A percentile compares a stretch with the other conserved stretches of the same genome.
Conservation (phyloP, 2,329 filamentous ascomycete species). For the Emergomyces orientalis region DNA sequence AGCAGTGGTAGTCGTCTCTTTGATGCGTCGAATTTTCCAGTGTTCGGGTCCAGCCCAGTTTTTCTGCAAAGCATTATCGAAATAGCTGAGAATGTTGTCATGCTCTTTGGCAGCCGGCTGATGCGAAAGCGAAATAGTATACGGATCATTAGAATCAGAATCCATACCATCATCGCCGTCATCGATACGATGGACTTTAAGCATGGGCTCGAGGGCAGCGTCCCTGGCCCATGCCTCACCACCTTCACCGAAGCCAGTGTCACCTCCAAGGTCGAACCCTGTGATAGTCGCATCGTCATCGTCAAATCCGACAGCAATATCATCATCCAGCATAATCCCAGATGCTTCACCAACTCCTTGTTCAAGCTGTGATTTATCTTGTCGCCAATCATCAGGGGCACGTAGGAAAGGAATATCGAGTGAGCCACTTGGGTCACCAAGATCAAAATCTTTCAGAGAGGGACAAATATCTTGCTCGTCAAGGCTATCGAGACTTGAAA, state of each 20-base stretch:
- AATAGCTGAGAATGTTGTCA: conserved; percentile 95
- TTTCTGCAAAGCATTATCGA: conserved; percentile 91
- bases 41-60: conserved; percentile 98
- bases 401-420: conserved; percentile 89
- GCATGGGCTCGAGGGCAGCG: conserved; percentile 75
- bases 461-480: conserved; percentile 89
- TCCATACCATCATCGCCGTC: conserved; percentile 43
- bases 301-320: conserved; percentile 73
- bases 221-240: conserved; percentile 93
- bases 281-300: conserved; percentile 62
- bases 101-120: conserved; percentile 60
- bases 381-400: conserved; percentile 74
- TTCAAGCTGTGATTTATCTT: conserved; percentile 51
- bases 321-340: conserved; percentile 76
- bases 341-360: conserved; percentile 55
- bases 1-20: conserved; percentile 56
- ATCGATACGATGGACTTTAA: conserved; percentile 59
- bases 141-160: conserved; percentile 55
- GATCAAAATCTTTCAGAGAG: conserved; percentile 84
- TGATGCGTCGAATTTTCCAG: conserved; percentile 93
- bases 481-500: conserved; percentile 66
- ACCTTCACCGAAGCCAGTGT: conserved; percentile 86
- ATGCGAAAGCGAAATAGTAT: conserved; percentile 69
- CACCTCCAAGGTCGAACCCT: conserved; percentile 57
- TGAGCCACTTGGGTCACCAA: conserved; percentile 75